phyloP scores from a whole-genome alignment of 2,329 filamentous ascomycete genomes.

The Aureobasidium uvarum region DNA sequence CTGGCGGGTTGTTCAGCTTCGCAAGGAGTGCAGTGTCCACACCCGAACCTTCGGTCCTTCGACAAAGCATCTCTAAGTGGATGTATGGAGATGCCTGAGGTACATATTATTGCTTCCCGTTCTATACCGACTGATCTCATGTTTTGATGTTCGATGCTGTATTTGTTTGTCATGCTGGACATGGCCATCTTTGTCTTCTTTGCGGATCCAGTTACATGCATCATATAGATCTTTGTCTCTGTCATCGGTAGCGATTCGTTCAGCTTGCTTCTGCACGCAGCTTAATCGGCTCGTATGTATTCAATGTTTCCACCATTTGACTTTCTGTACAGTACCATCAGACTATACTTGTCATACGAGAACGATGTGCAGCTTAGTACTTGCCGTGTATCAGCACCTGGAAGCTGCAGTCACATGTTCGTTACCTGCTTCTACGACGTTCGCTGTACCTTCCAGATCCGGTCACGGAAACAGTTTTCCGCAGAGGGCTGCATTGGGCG shows the following conservation, averaged over 20 bases:
- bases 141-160: neutral
- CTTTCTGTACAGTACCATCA: neutral
- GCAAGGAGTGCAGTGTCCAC: constrained; percentile 2
- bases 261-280: neutral
- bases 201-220: neutral
- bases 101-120: too few species aligned
- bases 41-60: constrained; percentile 19
- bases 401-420: neutral
- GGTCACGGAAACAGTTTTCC: neutral
- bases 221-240: neutral
- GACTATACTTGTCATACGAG: neutral
- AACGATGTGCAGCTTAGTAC: neutral
- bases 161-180: neutral
- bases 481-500: neutral
- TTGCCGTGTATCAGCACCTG: neutral
- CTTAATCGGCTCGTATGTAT: neutral
- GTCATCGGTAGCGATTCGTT: neutral
- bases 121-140: neutral
- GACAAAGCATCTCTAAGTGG: constrained; percentile 27
- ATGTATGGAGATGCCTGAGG: constrained; percentile 24
- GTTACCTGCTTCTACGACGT: neutral
- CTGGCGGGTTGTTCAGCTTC: constrained; percentile 18
- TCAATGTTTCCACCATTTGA: neutral
- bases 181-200: neutral
- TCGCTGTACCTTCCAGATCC: neutral